phyloP scores from a whole-genome alignment of 2,329 filamentous ascomycete genomes.

The Xylariaceae sp. region DNA sequence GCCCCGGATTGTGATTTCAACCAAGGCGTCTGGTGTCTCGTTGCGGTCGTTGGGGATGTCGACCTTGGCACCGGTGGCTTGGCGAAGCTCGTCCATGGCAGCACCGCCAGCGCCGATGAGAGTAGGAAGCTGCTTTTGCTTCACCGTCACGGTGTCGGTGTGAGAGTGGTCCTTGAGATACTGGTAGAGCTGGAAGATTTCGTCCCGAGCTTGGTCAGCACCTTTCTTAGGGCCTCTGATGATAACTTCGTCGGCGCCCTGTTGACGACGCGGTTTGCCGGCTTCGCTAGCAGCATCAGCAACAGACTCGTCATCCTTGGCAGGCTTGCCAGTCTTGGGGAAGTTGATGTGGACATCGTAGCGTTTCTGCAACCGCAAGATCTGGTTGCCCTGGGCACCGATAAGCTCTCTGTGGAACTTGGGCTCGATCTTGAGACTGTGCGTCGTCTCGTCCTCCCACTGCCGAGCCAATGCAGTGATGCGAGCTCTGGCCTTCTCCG shows the following conservation, averaged over 20 bases:
- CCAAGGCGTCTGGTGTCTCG: conserved; percentile 58
- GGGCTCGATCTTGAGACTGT: conserved; percentile 82
- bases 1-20: conserved; percentile 87
- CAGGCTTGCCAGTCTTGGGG: conserved; percentile 61
- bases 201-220: conserved; percentile 84
- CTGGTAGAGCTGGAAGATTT: conserved; percentile 82
- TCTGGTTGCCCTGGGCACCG: conserved; percentile 77
- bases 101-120: conserved; percentile 87
- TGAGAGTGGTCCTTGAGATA: conserved; percentile 86
- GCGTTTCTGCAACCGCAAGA: conserved; percentile 85
- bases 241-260: conserved; percentile 81
- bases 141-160: conserved; percentile 73
- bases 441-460: conserved; percentile 84
- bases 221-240: conserved; percentile 89
- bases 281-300: conserved; percentile 65
- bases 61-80: conserved; percentile 79
- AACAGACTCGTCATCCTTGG: conserved; percentile 63
- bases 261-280: conserved; percentile 60
- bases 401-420: conserved; percentile 95
- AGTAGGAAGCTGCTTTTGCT: conserved; percentile 88
- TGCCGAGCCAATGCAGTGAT: conserved; percentile 75
- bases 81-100: conserved; percentile 84
- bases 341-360: conserved; percentile 94
- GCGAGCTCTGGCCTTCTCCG: conserved; percentile 76
- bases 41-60: conserved; percentile 83